Base-by-base conservation (phyloP, 2,329 filamentous ascomycete species). In the Myriosclerotinia scirpicola region DNA sequence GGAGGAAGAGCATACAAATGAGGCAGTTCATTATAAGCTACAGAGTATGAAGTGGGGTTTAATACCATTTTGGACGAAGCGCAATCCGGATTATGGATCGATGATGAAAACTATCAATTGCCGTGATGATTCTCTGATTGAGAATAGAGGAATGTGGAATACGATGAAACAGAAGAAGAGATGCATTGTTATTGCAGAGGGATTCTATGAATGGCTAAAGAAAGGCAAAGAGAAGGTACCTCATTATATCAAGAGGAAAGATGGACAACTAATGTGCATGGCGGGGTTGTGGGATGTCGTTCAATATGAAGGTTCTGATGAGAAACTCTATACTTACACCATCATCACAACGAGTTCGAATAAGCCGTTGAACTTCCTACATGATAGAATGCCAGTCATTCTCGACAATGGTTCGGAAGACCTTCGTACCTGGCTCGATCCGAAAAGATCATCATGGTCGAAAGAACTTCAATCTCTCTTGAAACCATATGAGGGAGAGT, bases 21-120 rank as follows among this genome's bases (percentile, higher is more conserved):
- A 36, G 22, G 69, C 73, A 60, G 82, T 83, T 12, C 87, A 80
- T 71, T 97, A 96, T 80, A 94, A 91, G 77, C 81, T 99, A 11
- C 93, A 97, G 76, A 84, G 88, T 2, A 98, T 98, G 91, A 94
- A 92, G 83, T 99, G 95, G 95, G 95, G 94, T 0, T 83, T 99
- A 8, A 83, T 98, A 17, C 94, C 95, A 0, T 97, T 90, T 78
- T 98, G 94, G 94, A 96, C 91, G 4, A 96, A 94, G 54, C 84
- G 89, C 15, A 88, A 88, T 63, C 91, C 92, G 0, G 87, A 92
- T 74, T 94, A 95, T 74, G 83, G 85, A 36, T 87, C 87, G 1
- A 83, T 92, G 77, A 84, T 96, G 82, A 92, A 90, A 75, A 97
- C 93, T 0, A 98, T 98, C 78, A 98, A 99, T 79, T 98, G 94